phyloP scores from a whole-genome alignment of 2,329 filamentous ascomycete genomes.

The Penicillium sp. region DNA sequence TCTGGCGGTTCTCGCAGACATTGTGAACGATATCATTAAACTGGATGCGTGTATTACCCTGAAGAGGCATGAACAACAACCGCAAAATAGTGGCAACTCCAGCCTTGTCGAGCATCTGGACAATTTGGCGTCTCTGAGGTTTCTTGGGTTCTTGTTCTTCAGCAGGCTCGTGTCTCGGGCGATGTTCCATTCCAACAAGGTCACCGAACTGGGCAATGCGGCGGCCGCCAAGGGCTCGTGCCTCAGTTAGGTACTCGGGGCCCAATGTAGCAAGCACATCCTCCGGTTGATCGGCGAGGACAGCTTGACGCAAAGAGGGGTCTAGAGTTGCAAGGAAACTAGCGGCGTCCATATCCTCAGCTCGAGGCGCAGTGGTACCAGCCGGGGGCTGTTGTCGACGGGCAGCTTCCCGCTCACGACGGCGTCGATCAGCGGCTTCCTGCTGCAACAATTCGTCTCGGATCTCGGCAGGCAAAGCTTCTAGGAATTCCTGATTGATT shows the following conservation, averaged over 20 bases:
- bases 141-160: conserved; percentile 59
- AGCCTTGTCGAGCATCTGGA: conserved; percentile 96
- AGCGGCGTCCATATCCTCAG: conserved; percentile 85
- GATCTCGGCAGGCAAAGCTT: conserved; percentile 86
- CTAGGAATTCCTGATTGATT: conserved; percentile 89
- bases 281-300: conserved; percentile 88
- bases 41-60: conserved; percentile 78
- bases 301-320: conserved; percentile 77
- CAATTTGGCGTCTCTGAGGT: conserved; percentile 73
- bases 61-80: conserved; percentile 97
- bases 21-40: conserved; percentile 86
- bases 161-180: conserved; percentile 34
- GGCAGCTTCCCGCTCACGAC: conserved; percentile 79
- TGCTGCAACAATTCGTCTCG: conserved; percentile 87
- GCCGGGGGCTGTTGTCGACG: conserved; percentile 63
- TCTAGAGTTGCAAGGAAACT: conserved; percentile 91
- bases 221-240: conserved; percentile 66
- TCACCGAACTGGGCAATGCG: conserved; percentile 56
- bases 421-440: conserved; percentile 83
- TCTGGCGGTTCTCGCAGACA: conserved; percentile 95
- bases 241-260: conserved; percentile 82
- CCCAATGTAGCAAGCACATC: conserved; percentile 82
- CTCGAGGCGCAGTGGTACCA: conserved; percentile 51
- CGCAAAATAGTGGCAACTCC: conserved; percentile 93
- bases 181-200: conserved; percentile 36